Evolutionary conservation across 2,329 filamentous ascomycete genomes (phyloP).

Genomic region (Xylariaceae sp.): DNA sequence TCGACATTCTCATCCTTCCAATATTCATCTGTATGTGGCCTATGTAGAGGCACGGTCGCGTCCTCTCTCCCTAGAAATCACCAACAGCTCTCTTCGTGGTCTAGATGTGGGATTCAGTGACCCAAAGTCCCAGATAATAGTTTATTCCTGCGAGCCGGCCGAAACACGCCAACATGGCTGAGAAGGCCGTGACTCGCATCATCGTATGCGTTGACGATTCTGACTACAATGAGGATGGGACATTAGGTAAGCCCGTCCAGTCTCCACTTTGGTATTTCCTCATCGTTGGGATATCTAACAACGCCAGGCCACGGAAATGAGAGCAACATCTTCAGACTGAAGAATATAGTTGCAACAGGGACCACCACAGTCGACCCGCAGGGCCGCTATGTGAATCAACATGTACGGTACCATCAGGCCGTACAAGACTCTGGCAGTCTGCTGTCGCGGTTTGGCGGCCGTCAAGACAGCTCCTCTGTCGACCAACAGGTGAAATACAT

Average conservation of each 20-base stretch:
- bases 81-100: no score
- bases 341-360: constrained; percentile 3
- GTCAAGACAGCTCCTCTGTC: constrained; percentile 2
- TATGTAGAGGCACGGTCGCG: no score
- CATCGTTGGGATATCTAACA: constrained; percentile 2
- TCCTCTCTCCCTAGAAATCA: no score
- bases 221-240: constrained; percentile 8
- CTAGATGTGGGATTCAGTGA: no score
- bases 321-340: constrained; percentile 9
- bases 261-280: not conserved
- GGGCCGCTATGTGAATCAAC: constrained; percentile 3
- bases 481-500: constrained; percentile 10
- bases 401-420: constrained; percentile 6
- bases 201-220: constrained; percentile 13
- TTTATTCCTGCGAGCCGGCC: no score
- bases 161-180: constrained; percentile 1
- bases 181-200: constrained; percentile 1
- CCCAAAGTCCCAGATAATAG: no score
- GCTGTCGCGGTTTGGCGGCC: constrained; percentile 1
- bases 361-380: not conserved
- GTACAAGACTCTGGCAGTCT: not conserved
- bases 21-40: no score
- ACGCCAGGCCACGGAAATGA: constrained; percentile 6
- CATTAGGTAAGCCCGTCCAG: constrained; percentile 3
- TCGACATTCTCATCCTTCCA: no score